phyloP scores from a whole-genome alignment of 1,284 basidiomycete species.

The Papiliotrema fonsecae region DNA sequence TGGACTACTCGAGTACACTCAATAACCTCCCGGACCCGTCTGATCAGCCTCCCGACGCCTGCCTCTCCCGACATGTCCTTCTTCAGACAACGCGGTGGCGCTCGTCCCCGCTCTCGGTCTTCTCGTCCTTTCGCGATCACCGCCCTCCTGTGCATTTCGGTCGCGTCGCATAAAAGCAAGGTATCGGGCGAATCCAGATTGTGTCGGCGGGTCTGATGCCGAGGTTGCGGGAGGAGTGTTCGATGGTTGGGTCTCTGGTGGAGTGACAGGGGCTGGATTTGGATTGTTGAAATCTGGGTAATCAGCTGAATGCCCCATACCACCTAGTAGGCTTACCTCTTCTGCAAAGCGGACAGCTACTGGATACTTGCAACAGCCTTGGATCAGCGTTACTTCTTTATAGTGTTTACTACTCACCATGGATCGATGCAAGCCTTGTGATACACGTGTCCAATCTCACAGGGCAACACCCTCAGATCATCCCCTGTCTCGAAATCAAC shows the following conservation, averaged over 20 bases:
- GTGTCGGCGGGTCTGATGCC: constrained; percentile 16
- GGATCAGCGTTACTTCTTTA: neutral
- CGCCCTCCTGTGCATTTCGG: constrained; percentile 10
- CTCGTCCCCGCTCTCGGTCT: constrained; percentile 3
- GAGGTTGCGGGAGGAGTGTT: constrained; percentile 7
- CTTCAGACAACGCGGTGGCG: constrained; percentile 2
- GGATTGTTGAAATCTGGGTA: constrained; percentile 43
- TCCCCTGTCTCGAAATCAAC: constrained; percentile 89
- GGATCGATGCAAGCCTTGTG: constrained; percentile 58
- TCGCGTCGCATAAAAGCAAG: constrained; percentile 42
- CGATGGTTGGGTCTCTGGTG: constrained; percentile 4
- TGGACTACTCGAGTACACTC: neutral
- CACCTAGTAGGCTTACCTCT: constrained; percentile 57
- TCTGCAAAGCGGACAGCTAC: constrained; percentile 83
- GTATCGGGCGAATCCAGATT: constrained; percentile 37
- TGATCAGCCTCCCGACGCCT: constrained; percentile 38
- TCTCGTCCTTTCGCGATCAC: too few species aligned
- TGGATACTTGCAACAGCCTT: constrained; percentile 79
- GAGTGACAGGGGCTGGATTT: constrained; percentile 4
- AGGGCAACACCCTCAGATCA: constrained; percentile 79
- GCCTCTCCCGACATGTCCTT: constrained; percentile 15
- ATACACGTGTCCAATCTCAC: constrained; percentile 81
- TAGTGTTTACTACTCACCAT: constrained; percentile 28
- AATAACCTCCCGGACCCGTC: constrained; percentile 35
- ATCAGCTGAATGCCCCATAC: neutral